Conservation (phyloP, 2,329 filamentous ascomycete species). For the Graphilbum fragrans region DNA sequence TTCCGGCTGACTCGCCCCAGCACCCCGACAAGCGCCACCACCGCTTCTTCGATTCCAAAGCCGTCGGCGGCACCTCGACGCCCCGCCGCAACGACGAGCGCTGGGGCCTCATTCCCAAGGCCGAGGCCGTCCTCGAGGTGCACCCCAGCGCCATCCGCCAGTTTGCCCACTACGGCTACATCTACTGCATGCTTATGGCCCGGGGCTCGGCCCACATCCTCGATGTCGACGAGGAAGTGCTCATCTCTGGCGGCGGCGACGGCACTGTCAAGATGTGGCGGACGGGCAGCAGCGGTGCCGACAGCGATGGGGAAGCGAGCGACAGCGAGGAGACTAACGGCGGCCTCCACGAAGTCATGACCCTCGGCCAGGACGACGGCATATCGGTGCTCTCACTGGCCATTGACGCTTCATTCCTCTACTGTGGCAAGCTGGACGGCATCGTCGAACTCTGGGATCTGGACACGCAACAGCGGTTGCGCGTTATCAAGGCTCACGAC, state of each 20-base stretch:
- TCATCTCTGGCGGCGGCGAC: conserved; percentile 87
- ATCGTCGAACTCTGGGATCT: conserved; percentile 94
- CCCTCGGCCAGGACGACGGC: conserved; percentile 47
- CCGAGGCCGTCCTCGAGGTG: conserved; percentile 59
- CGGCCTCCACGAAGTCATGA: conserved; percentile 58
- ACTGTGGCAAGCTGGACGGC: conserved; percentile 77
- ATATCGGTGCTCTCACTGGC: conserved; percentile 65
- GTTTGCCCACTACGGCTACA: conserved; percentile 90
- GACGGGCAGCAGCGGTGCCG: conserved; percentile 25
- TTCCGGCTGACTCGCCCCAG: conserved; percentile 47
- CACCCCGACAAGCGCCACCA: conserved; percentile 71
- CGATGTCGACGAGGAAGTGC: conserved; percentile 61
- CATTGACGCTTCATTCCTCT: conserved; percentile 83
- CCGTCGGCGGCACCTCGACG: conserved; percentile 69
- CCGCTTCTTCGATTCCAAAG: conserved; percentile 84
- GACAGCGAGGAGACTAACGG: conserved; percentile 41
- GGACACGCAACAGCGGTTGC: conserved; percentile 80
- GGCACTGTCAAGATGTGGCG: conserved; percentile 93
- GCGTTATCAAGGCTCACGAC: conserved; percentile 70
- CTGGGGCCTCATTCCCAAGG: conserved; percentile 39
- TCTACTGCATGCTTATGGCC: conserved; percentile 90
- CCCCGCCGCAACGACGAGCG: conserved; percentile 55
- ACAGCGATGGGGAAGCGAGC: conserved; percentile 19
- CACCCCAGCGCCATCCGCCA: conserved; percentile 68
- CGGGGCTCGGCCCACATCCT: conserved; percentile 55